Base-by-base conservation (phyloP, 139 green algal genomes). In the Asterochloris erici region DNA sequence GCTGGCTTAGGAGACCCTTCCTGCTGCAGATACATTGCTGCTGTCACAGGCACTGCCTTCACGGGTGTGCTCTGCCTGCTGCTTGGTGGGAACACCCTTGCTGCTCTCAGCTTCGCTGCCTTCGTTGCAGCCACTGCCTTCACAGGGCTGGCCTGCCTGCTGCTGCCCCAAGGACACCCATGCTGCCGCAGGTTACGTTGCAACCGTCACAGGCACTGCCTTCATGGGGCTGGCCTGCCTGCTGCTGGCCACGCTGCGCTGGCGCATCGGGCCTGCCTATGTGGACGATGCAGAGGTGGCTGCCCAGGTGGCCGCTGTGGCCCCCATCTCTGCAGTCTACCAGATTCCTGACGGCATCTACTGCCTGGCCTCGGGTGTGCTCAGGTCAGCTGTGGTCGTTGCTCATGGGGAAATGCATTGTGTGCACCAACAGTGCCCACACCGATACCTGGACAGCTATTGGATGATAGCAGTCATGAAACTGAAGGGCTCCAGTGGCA, bases 321-420 rank as follows among this genome's bases (percentile, higher is more conserved):
- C 68, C 24, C 79, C 79, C 12, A 84, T 84, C 70, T 74, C 68
- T 61, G 79, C 79, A 54, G 66, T 76, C 66, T 84, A 84, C 79
- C 79, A 84, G 69, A 78, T 84, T 38, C 79, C 79, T 62, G 79
- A 84, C 19, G 79, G 79, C 29, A 77, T 84, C 14, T 77, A 78
- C 28, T 69, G 79, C 10, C 47, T 66, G 1, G 61, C 73, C 19
- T 74, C 66, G 26, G 79, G 79, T 12, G 79, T 84, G 26, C 79
- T 84, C 47, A 77, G 79, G 78, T 82, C 9, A 10, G 12, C 28
- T 14, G 15, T 26, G 28, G 14, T n/a, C 11, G 27, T n/a, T 75
- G 13, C 27, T 16, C 15, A 24, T 15, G 11, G 28, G 16, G n/a
- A 28, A 38, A 16, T 75, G 69, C 28, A 12, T 12, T 54, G 38